Percentiles rank a stretch among this genome's conserved stretches.
phyloP scores from a whole-genome alignment of 2,329 filamentous ascomycete species.

The Colletotrichum sp. region DNA sequence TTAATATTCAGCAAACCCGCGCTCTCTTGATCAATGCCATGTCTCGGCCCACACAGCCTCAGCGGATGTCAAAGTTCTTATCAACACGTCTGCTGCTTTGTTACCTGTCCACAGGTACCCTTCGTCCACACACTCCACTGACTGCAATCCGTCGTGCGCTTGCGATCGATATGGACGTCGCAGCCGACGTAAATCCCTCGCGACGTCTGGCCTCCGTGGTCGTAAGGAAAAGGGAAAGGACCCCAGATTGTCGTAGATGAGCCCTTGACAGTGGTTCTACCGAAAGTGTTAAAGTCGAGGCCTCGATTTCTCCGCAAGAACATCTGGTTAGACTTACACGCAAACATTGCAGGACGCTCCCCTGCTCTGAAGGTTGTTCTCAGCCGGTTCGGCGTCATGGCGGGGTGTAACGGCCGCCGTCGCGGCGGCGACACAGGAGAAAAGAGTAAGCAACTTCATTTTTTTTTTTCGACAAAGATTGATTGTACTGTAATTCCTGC shows the following conservation, averaged over 20 bases:
- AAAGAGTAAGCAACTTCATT: background rate
- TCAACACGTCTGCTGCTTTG: background rate
- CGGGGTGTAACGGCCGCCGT: background rate
- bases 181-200: background rate
- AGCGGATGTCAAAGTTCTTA: background rate
- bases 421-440: background rate
- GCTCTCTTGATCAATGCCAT: fast-evolving
- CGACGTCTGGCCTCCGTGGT: background rate
- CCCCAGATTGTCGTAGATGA: background rate
- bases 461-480: fast-evolving
- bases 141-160: background rate
- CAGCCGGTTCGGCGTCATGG: background rate
- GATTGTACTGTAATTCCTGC: fast-evolving
- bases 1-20: fast-evolving
- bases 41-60: background rate
- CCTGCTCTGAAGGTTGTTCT: background rate
- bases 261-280: background rate
- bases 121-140: background rate
- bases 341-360: background rate
- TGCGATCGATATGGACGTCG: background rate
- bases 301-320: background rate
- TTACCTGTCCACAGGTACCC: background rate
- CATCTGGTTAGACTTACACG: background rate
- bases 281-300: background rate
- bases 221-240: background rate